phyloP scores from a whole-genome alignment of 2,329 filamentous ascomycete species.

The Teratosphaeria gauchensis region DNA sequence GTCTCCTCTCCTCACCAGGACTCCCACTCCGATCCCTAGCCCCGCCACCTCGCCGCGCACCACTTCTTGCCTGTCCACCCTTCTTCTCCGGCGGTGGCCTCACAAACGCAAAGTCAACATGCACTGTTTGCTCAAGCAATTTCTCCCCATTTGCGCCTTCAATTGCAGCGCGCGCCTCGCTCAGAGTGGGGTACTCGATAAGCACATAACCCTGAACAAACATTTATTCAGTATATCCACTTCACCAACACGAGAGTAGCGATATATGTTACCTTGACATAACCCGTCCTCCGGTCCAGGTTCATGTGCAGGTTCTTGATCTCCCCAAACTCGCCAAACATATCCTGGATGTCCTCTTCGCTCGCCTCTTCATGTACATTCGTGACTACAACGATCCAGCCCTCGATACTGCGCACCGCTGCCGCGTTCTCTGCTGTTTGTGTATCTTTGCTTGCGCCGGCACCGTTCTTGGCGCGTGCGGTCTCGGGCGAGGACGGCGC shows the following conservation, averaged over 20 bases:
- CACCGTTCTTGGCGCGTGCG: constrained; percentile 5
- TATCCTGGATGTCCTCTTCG: constrained; percentile 72
- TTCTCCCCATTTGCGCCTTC: constrained; percentile 68
- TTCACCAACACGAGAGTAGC: not conserved
- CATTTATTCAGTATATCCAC: not conserved
- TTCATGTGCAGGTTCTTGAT: constrained; percentile 83
- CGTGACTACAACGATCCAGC: constrained; percentile 79
- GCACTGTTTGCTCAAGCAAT: constrained; percentile 69
- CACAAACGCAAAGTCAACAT: constrained; percentile 79
- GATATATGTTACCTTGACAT: constrained; percentile 59
- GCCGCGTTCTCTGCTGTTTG: constrained; percentile 64
- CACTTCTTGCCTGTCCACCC: not conserved
- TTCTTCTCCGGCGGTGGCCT: constrained; percentile 60
- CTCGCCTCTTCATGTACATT: constrained; percentile 83
- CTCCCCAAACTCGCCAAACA: constrained; percentile 75
- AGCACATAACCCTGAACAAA: constrained; percentile 62
- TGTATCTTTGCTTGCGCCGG: constrained; percentile 44
- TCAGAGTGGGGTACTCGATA: constrained; percentile 72
- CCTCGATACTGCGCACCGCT: constrained; percentile 77
- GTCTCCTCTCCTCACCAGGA: constrained; percentile 3
- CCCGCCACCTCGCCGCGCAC: constrained; percentile 4
- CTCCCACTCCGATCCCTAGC: constrained; percentile 6
- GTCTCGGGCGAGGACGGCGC: constrained; percentile 30
- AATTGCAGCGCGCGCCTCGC: constrained; percentile 73
- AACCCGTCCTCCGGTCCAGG: constrained; percentile 70